These are phyloP conservation scores for Trichoderma semiorbis DNA, from an alignment of 2,329 filamentous ascomycete genomes.

Conservation along the genomic window DNA sequence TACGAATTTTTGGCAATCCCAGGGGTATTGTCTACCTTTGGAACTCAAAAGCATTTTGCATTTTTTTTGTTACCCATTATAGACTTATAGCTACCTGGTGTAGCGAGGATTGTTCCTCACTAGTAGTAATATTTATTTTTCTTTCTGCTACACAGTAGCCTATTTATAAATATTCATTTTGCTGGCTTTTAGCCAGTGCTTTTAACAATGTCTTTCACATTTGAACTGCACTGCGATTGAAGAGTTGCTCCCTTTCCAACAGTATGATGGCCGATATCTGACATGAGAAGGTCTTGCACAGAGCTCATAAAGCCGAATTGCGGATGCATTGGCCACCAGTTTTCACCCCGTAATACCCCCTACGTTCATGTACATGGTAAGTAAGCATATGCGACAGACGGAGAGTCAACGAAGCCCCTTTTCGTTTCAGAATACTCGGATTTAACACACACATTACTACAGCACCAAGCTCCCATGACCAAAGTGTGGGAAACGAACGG, in stretches of 20 bases:
- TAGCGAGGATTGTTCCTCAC: not conserved
- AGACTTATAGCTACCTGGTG: not conserved
- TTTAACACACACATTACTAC: not conserved
- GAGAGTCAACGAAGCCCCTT: not conserved
- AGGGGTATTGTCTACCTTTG: not conserved
- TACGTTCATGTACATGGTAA: not conserved
- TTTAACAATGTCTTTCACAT: not conserved
- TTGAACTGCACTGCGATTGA: not conserved
- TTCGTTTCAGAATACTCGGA: not conserved
- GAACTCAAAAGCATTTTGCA: not conserved
- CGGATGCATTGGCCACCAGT: not conserved
- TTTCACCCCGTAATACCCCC: not conserved
- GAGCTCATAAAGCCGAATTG: not conserved
- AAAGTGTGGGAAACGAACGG: not conserved
- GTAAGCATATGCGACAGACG: not conserved
- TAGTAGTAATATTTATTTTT: not conserved
- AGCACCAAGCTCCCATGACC: not conserved
- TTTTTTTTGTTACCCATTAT: not conserved
- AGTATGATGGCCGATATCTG: not conserved
- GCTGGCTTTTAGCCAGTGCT: not conserved
- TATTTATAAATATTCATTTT: not conserved
- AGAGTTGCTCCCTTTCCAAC: not conserved
- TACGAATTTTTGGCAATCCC: not conserved
- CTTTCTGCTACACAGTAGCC: not conserved
- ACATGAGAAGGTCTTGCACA: not conserved